Base-by-base conservation (phyloP, 352 stramenopile genomes). In the Globisporangium yorkense region DNA sequence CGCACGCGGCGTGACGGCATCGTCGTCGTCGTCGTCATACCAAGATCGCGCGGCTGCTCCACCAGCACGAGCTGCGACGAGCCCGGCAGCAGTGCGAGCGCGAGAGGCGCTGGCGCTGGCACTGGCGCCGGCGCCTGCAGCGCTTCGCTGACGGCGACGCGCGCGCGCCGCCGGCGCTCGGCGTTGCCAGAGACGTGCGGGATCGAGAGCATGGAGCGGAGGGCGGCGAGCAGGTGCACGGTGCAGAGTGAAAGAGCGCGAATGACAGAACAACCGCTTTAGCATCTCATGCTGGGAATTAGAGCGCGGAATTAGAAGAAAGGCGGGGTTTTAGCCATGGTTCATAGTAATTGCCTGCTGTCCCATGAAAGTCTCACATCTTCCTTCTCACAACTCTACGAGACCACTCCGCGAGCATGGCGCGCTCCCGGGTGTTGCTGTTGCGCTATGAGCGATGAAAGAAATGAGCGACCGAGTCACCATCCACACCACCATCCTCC, bases 171-270 rank as follows among this genome's bases (percentile, higher is more conserved):
- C 21, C 53, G 24, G 2, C 57, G 58, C 29, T 52, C 40, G 1
- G 55, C 35, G 9, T 58, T 65, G 21, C 51, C 49, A n/a, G 62
- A 70, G 18, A 72, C 18, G 55, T 72, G 62, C 12, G 66, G 62
- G 62, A 72, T 72, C 16, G 66, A 70, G 33, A 72, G 50, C 66
- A 71, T 56, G 24, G 47, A 29, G 37, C 27, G 20, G 41, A 31
- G 41, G 53, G 45, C 52, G 0, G 31, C 49, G 2, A 29, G 58
- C 13, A 50, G n/a, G 60, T 31, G 76, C 50, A 24, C 15, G n/a
- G 13, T 5, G n/a, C 3, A 24, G 16, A 29, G 12, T 12, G 46
- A 20, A 51, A 51, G 21, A 50, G 46, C 29, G 21, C 5, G 15
- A 51, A 51, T 51, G 46, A 39, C 33, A 39, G 33, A 39, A 39